Evolutionary conservation across 208 protist genomes (phyloP).

Genomic region (Leishmania braziliensis): DNA sequence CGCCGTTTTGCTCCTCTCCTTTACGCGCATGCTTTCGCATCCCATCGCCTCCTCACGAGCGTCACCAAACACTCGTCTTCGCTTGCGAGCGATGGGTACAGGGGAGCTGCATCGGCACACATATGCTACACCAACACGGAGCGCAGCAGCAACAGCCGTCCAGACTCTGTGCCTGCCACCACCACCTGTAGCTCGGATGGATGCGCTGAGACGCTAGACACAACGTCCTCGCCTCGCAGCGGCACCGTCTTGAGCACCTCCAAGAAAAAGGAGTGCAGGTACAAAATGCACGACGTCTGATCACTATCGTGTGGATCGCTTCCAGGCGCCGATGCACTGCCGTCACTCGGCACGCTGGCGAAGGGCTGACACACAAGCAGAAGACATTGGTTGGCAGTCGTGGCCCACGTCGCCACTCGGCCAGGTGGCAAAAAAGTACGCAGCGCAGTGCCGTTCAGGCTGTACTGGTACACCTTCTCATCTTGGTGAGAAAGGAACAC

Average conservation of each 20-base stretch:
- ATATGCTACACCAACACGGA: conserved; percentile 2
- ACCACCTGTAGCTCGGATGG: conserved; percentile 68
- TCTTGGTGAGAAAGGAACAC: conserved; percentile 75
- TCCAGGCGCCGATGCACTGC: not conserved
- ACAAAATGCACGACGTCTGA: conserved; percentile 39
- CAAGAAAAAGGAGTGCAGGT: conserved; percentile 80
- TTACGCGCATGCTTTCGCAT: not conserved
- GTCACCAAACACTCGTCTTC: not conserved
- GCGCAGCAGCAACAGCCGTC: conserved; percentile 24
- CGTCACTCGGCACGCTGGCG: not conserved
- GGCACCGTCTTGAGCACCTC: conserved; percentile 50
- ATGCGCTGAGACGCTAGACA: conserved; percentile 58
- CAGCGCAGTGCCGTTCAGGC: conserved; percentile 75
- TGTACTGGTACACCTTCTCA: conserved; percentile 78
- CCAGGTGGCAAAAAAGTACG: conserved; percentile 65
- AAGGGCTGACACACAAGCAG: conserved; percentile 53
- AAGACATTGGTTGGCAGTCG: conserved; percentile 69
- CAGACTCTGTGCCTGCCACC: conserved; percentile 47
- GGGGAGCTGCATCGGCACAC: not conserved
- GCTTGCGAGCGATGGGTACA: not conserved
- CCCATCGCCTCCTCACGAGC: not conserved
- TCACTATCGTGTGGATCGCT: not conserved
- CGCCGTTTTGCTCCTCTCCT: not conserved
- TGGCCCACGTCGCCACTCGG: conserved; percentile 66
- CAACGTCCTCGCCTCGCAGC: conserved; percentile 36